phyloP scores from a whole-genome alignment of 148 eudicot species.

The Spergularia marina region DNA sequence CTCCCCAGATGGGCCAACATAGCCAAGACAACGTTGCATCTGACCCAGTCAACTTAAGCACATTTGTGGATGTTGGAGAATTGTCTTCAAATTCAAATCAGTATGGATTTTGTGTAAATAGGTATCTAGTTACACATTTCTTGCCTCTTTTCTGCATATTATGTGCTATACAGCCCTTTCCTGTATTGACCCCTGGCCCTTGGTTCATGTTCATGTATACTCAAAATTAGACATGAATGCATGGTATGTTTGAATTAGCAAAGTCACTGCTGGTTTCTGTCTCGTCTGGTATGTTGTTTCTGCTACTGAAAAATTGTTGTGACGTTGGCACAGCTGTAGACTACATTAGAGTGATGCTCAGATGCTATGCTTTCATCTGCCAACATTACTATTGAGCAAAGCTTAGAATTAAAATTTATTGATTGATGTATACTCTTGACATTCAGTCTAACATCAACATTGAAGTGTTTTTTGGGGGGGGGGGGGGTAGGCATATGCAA shows the following conservation, averaged over 20 bases:
- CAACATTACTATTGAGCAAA: no score
- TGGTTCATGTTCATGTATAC: neutral
- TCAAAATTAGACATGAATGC: neutral
- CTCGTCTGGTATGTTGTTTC: no score
- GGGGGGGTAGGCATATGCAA: neutral
- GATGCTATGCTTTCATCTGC: no score
- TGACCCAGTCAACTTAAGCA: slow-evolving; percentile 28
- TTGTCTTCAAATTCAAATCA: slow-evolving; percentile 37
- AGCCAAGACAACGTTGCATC: slow-evolving; percentile 36
- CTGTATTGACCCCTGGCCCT: neutral
- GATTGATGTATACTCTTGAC: no score
- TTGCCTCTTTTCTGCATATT: neutral
- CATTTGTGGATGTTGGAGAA: slow-evolving; percentile 35
- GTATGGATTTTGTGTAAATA: slow-evolving; percentile 39
- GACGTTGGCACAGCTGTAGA: no score
- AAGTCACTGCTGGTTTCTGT: neutral
- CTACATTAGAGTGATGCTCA: no score
- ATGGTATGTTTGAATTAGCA: neutral
- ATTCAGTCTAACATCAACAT: no score
- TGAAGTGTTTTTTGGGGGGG: no score
- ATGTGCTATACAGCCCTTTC: neutral
- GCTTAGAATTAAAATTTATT: no score
- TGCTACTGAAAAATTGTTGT: no score
- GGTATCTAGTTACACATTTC: slow-evolving; percentile 31
- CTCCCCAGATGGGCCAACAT: slow-evolving; percentile 30